phyloP scores from a whole-genome alignment of 139 green algal species.

The Chlamydomonas incerta region DNA sequence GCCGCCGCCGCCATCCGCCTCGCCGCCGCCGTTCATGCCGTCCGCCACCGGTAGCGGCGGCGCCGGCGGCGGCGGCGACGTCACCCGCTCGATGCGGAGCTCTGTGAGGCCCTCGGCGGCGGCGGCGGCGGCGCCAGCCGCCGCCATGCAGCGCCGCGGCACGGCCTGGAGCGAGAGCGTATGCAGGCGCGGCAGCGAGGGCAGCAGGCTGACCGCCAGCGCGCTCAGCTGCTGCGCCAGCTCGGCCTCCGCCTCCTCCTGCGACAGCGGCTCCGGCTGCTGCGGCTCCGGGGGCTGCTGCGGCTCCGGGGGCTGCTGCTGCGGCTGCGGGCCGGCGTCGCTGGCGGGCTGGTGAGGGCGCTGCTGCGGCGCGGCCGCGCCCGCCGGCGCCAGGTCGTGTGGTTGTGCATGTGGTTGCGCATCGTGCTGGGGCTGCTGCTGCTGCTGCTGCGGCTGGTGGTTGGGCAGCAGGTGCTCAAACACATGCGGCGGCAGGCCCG shows the following conservation, averaged over 20 bases:
- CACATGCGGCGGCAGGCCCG: too few relatives aligned
- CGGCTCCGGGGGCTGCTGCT: background rate
- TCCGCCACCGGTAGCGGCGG: background rate
- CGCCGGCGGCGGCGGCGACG: background rate
- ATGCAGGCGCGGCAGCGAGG: background rate
- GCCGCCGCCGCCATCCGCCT: too few relatives aligned
- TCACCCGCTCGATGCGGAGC: background rate
- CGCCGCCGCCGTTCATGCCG: too few relatives aligned
- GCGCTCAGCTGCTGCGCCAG: background rate
- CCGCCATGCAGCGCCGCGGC: slow-evolving; percentile 23
- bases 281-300: background rate
- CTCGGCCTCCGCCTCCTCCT: background rate
- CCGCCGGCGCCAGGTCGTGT: too few relatives aligned
- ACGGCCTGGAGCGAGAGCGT: background rate
- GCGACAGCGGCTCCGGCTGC: background rate
- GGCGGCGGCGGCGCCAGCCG: background rate
- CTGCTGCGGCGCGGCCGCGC: too few relatives aligned
- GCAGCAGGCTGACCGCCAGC: background rate
- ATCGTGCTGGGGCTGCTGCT: too few relatives aligned
- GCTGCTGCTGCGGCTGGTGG: too few relatives aligned
- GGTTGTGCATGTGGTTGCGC: too few relatives aligned
- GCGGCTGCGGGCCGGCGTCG: background rate
- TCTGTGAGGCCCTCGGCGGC: slow-evolving; percentile 11
- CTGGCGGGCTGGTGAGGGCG: background rate
- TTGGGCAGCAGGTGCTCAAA: too few relatives aligned